phyloP scores from a whole-genome alignment of 768 basidiomycete genomes.

The Leccinum longicurvipes region DNA sequence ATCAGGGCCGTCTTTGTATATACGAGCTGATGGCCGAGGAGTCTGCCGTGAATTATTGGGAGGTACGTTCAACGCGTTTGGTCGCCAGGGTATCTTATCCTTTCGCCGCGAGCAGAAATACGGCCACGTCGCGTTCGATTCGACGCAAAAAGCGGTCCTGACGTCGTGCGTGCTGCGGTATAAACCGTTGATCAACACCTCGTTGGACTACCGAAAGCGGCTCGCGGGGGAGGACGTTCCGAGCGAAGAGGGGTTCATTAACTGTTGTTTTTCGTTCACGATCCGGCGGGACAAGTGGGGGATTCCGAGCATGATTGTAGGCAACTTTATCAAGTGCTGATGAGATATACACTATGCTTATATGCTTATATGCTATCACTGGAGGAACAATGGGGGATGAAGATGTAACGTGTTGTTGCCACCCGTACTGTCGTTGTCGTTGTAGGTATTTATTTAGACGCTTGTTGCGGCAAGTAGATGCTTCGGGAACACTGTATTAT shows the following conservation, averaged over 20 bases:
- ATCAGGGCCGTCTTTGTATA: slow-evolving; percentile 84
- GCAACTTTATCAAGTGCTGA: slow-evolving; percentile 78
- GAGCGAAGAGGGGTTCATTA: slow-evolving; percentile 73
- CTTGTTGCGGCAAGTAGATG: neutral
- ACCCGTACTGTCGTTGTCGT: too few species aligned
- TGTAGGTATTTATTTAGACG: too few species aligned
- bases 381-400: too few species aligned
- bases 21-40: slow-evolving; percentile 99
- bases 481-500: neutral
- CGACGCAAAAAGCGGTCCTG: slow-evolving; percentile 87
- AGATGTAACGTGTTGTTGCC: too few species aligned
- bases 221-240: slow-evolving; percentile 27
- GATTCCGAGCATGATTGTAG: slow-evolving; percentile 88
- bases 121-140: slow-evolving; percentile 88
- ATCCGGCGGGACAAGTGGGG: slow-evolving; percentile 83
- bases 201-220: slow-evolving; percentile 27
- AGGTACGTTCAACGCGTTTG: slow-evolving; percentile 54
- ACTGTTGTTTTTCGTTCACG: slow-evolving; percentile 90
- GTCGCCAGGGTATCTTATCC: neutral
- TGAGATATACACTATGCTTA: too few species aligned
- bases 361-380: too few species aligned
- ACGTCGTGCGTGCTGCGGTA: slow-evolving; percentile 87
- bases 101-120: slow-evolving; percentile 70
- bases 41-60: slow-evolving; percentile 96
- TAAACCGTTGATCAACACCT: slow-evolving; percentile 58